Evolutionary conservation across 2,329 filamentous ascomycete species (phyloP).

Genomic region (Colletotrichum gloeosporioides): DNA sequence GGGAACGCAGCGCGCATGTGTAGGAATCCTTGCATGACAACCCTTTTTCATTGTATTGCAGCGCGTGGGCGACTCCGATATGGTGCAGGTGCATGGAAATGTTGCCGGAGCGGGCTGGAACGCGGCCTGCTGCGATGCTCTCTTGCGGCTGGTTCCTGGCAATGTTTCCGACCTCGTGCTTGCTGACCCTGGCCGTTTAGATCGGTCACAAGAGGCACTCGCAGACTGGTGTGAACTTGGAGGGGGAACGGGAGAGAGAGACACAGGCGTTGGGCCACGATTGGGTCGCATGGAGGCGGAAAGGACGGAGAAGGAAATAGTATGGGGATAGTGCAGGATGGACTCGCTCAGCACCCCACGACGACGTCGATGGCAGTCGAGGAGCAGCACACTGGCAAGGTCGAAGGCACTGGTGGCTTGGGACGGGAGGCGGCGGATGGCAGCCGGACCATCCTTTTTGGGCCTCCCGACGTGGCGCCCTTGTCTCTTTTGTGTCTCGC

Average conservation of each 20-base stretch:
- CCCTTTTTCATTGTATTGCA: background rate
- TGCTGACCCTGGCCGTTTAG: background rate
- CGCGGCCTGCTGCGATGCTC: background rate
- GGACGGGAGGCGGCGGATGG: background rate
- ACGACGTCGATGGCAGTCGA: background rate
- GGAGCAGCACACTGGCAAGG: background rate
- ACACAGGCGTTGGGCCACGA: background rate
- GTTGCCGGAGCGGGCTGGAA: background rate
- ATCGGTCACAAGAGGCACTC: background rate
- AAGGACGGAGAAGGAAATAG: background rate
- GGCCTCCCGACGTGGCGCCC: background rate
- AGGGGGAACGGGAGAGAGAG: background rate
- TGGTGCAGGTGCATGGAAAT: background rate
- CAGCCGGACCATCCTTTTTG: background rate
- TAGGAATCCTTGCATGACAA: background rate
- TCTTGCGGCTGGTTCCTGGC: background rate
- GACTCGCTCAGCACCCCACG: background rate
- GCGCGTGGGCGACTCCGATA: background rate
- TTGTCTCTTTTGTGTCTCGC: background rate
- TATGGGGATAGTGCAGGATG: background rate
- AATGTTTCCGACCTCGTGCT: background rate
- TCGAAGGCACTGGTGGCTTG: background rate
- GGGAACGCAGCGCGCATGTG: background rate
- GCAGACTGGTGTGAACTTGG: background rate
- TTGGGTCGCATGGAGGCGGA: slow-evolving; percentile 11